These are phyloP conservation scores for Eucalyptus regnans DNA, from an alignment of 345 rosid genomes.

Conservation along the genomic window DNA sequence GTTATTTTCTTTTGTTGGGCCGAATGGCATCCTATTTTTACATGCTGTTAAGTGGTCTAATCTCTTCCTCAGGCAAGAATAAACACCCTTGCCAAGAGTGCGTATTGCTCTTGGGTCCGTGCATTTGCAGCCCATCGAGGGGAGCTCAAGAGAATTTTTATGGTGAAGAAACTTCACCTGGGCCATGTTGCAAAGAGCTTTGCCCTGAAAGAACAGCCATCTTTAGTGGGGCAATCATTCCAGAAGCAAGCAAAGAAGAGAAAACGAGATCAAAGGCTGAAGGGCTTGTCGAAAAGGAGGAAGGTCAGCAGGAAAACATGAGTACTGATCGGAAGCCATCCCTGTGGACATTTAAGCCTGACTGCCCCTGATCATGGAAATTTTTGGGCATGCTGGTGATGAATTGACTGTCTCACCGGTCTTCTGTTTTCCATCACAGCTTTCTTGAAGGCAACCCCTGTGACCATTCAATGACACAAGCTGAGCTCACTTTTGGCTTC, in stretches of 20 bases:
- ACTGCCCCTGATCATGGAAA: neutral
- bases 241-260: conserved; percentile 60
- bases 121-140: conserved; percentile 91
- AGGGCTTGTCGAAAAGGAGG: conserved; percentile 29
- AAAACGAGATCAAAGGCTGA: conserved; percentile 59
- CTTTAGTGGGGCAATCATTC: conserved; percentile 67
- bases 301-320: conserved; percentile 6
- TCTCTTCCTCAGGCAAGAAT: conserved; percentile 40
- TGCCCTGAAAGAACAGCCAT: conserved; percentile 84
- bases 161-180: conserved; percentile 85
- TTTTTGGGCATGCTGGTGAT: neutral
- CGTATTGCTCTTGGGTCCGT: conserved; percentile 89
- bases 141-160: conserved; percentile 74
- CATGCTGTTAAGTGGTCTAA: neutral
- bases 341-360: neutral
- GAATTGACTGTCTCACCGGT: neutral
- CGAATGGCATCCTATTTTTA: neutral
- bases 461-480: neutral
- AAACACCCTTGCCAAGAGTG: conserved; percentile 60
- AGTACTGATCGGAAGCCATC: neutral
- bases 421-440: neutral
- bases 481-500: neutral
- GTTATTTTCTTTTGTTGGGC: neutral
- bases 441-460: neutral
- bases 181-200: conserved; percentile 99